Evolutionary conservation across 225 moss, liverwort and hornwort species (phyloP).

Genomic region (Pleurozium schreberi): DNA sequence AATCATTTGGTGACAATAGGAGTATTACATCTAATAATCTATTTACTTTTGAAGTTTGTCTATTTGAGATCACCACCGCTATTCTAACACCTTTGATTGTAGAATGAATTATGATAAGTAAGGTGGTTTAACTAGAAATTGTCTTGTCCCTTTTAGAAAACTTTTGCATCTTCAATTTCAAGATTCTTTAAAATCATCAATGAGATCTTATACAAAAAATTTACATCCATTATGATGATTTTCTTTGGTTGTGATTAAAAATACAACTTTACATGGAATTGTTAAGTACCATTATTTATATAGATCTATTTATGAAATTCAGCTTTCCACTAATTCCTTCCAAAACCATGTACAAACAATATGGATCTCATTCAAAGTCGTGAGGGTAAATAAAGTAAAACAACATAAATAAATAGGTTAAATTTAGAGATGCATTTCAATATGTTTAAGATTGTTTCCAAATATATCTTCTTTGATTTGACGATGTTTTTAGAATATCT

Average conservation of each 20-base stretch:
- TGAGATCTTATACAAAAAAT: neutral
- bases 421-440: neutral
- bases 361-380: neutral
- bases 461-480: neutral
- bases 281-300: neutral
- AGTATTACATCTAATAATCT: neutral
- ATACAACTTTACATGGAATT: rapidly evolving
- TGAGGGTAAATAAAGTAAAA: neutral
- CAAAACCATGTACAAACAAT: neutral
- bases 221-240: neutral
- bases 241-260: neutral
- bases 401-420: neutral
- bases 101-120: neutral
- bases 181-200: neutral
- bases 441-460: neutral
- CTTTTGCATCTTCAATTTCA: neutral
- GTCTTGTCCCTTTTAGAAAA: neutral
- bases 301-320: neutral
- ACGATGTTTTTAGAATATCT: neutral
- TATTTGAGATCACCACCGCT: neutral
- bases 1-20: rapidly evolving
- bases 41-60: neutral
- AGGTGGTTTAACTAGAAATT: neutral
- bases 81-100: neutral
- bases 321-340: neutral